phyloP scores from a whole-genome alignment of 768 basidiomycete species.

The Leccinum olivaceopallidum region DNA sequence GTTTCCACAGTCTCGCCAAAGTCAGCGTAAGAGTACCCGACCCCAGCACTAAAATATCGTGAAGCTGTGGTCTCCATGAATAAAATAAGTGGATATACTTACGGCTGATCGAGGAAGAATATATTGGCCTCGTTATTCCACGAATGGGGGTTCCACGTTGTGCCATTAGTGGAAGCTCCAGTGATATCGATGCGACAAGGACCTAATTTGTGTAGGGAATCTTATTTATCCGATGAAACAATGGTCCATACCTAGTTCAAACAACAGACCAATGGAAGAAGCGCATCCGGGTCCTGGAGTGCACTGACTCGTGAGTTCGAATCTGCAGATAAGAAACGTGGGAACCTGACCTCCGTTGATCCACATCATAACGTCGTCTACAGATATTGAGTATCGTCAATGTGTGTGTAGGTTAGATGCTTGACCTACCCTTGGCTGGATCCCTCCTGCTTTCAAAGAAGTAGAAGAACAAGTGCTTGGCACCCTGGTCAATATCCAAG shows the following conservation, averaged over 20 bases:
- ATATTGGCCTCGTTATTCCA: conserved; percentile 70
- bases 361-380: conserved; percentile 72
- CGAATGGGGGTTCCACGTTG: conserved; percentile 60
- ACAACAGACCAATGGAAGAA: conserved; percentile 55
- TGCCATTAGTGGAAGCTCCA: conserved; percentile 55
- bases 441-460: conserved; percentile 59
- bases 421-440: conserved; percentile 37
- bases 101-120: conserved; percentile 72
- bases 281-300: conserved; percentile 57
- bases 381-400: background rate
- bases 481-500: conserved; percentile 48
- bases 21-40: conserved; percentile 73
- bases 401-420: background rate
- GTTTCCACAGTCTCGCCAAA: conserved; percentile 68
- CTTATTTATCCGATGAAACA: conserved; percentile 9
- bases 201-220: conserved; percentile 37
- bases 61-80: background rate
- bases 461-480: conserved; percentile 56
- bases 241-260: conserved; percentile 48
- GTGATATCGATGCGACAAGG: conserved; percentile 61
- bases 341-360: conserved; percentile 56
- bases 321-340: background rate
- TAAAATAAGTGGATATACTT: conserved; percentile 3
- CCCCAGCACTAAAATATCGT: conserved; percentile 49
- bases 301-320: background rate